phyloP scores from a whole-genome alignment of 306 rosid species.

The Trifolium subterraneum region DNA sequence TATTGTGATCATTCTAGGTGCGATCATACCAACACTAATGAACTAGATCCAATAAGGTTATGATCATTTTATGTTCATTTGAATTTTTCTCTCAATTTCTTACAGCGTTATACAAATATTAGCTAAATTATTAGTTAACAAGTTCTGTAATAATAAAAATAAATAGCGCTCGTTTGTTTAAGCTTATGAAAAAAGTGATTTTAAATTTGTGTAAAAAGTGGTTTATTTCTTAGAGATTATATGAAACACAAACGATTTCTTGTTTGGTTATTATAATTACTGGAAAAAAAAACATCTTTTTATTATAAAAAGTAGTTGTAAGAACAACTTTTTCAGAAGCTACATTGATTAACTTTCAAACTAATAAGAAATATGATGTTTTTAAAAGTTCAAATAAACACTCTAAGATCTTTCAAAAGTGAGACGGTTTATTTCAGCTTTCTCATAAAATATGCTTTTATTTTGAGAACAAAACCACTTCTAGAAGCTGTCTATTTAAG shows the following conservation, averaged over 20 bases:
- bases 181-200: neutral
- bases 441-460: slow-evolving; percentile 1
- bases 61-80: neutral
- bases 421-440: neutral
- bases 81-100: neutral
- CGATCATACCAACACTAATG: neutral
- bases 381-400: neutral
- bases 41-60: neutral
- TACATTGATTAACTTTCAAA: neutral
- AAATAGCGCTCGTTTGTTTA: neutral
- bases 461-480: neutral
- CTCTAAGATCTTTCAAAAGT: neutral
- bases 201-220: neutral
- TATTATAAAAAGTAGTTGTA: neutral
- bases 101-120: neutral
- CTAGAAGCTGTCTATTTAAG: neutral
- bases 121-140: neutral
- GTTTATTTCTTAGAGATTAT: neutral
- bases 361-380: neutral
- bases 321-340: neutral
- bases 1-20: neutral
- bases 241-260: neutral
- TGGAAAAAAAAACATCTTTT: too few relatives aligned
- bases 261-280: too few relatives aligned
- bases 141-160: neutral